A percentile compares a stretch with the other conserved stretches of the same genome.
phyloP scores from a whole-genome alignment of 805 yeast genomes.

The Candida michaelii region DNA sequence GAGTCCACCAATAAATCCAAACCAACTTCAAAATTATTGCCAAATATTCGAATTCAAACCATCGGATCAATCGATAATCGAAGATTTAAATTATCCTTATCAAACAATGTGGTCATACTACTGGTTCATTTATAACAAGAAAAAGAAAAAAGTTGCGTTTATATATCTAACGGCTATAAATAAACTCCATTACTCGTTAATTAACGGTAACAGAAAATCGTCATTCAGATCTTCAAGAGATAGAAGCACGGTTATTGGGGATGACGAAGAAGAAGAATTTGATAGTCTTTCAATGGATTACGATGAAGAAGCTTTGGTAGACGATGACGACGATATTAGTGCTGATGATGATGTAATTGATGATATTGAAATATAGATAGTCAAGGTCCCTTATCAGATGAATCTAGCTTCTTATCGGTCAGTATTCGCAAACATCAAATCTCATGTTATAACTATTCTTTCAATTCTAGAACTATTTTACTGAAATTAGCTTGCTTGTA shows the following conservation, averaged over 20 bases:
- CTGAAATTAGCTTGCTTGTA: neutral
- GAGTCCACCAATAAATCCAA: conserved; percentile 7
- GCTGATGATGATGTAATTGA: conserved; percentile 2
- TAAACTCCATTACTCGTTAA: conserved; percentile 35
- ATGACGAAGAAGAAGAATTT: conserved; percentile 24
- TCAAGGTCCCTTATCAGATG: no score
- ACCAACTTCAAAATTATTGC: conserved; percentile 41
- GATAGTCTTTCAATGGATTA: conserved; percentile 19
- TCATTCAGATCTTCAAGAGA: conserved; percentile 13
- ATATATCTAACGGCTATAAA: conserved; percentile 61
- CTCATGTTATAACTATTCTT: no score
- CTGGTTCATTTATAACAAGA: conserved; percentile 91
- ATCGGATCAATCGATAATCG: conserved; percentile 58
- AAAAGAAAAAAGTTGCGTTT: conserved; percentile 87
- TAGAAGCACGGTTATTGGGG: conserved; percentile 11
- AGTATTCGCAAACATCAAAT: no score
- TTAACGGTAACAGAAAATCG: conserved; percentile 24
- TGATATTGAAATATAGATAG: conserved; percentile 3
- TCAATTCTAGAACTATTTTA: no score
- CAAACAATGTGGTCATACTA: conserved; percentile 70
- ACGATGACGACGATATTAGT: conserved; percentile 25
- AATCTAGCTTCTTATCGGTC: no score
- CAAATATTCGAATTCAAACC: conserved; percentile 64
- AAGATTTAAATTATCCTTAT: conserved; percentile 52
- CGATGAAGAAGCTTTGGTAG: conserved; percentile 24